These are phyloP conservation scores for Fusarium sp. DNA, from an alignment of 2,329 filamentous ascomycete genomes.

Conservation along the genomic window DNA sequence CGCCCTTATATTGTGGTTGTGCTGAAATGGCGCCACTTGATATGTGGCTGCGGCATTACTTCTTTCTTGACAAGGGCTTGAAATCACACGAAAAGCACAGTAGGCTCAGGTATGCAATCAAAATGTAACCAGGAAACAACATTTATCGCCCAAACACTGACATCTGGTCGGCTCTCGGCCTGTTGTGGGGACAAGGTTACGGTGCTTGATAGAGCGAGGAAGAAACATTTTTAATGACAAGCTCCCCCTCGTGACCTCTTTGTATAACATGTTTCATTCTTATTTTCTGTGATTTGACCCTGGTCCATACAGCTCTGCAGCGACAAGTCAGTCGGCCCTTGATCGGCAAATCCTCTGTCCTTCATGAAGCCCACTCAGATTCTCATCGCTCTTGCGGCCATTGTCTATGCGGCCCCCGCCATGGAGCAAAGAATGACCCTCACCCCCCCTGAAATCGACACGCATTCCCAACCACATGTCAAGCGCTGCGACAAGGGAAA, in stretches of 20 bases:
- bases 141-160: background rate
- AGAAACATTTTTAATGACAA: background rate
- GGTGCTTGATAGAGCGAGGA: background rate
- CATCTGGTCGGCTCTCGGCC: background rate
- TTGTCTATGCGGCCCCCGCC: background rate
- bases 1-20: background rate
- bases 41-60: background rate
- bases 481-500: background rate
- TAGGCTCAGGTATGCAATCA: background rate
- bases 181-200: background rate
- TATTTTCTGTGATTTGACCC: rapidly evolving
- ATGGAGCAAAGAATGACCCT: background rate
- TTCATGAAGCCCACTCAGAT: background rate
- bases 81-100: background rate
- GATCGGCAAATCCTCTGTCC: too few relatives aligned
- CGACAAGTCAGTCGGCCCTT: background rate
- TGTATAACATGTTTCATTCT: too few relatives aligned
- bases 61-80: background rate
- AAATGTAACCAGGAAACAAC: rapidly evolving
- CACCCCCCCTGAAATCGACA: background rate
- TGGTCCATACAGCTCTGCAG: background rate
- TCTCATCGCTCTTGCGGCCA: background rate
- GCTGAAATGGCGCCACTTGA: background rate
- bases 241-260: background rate
- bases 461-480: background rate